Evolutionary conservation across 2,329 filamentous ascomycete genomes (phyloP).

Genomic region (Cladobotryum protrusum): DNA sequence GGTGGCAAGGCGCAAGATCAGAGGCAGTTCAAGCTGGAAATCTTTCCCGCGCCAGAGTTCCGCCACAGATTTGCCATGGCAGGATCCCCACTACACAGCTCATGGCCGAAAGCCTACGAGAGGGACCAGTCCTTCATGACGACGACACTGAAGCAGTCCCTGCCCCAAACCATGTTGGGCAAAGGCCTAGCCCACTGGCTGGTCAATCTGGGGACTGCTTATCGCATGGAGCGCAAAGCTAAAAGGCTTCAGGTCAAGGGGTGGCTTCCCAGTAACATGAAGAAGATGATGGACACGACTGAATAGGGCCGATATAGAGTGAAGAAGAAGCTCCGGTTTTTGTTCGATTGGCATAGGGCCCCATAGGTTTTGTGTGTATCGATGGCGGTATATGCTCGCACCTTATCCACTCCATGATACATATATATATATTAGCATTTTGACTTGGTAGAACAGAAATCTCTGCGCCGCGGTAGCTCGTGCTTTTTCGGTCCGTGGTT

Average conservation of each 20-base stretch:
- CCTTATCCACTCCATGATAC: too few relatives aligned
- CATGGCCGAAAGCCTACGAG: constrained; percentile 34
- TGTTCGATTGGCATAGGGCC: too few relatives aligned
- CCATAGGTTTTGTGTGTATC: too few relatives aligned
- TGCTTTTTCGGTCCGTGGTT: too few relatives aligned
- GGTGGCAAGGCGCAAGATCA: constrained; percentile 18
- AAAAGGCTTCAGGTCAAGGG: constrained; percentile 17
- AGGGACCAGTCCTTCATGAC: constrained; percentile 30
- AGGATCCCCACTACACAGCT: constrained; percentile 31
- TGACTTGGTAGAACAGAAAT: too few relatives aligned
- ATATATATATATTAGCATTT: too few relatives aligned
- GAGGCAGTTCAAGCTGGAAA: constrained; percentile 37
- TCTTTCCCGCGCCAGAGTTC: constrained; percentile 34
- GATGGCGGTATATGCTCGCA: too few relatives aligned
- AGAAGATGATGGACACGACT: neutral
- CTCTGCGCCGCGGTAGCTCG: too few relatives aligned
- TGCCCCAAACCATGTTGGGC: constrained; percentile 33
- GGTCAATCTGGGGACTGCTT: constrained; percentile 17
- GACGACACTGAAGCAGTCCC: constrained; percentile 30
- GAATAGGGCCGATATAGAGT: neutral
- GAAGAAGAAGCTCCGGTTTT: too few relatives aligned
- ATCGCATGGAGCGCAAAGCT: constrained; percentile 7
- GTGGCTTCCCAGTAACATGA: constrained; percentile 21
- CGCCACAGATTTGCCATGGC: constrained; percentile 33
- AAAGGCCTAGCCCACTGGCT: constrained; percentile 41